Base-by-base conservation (phyloP, 345 rosid species). In the Litchi chinensis region DNA sequence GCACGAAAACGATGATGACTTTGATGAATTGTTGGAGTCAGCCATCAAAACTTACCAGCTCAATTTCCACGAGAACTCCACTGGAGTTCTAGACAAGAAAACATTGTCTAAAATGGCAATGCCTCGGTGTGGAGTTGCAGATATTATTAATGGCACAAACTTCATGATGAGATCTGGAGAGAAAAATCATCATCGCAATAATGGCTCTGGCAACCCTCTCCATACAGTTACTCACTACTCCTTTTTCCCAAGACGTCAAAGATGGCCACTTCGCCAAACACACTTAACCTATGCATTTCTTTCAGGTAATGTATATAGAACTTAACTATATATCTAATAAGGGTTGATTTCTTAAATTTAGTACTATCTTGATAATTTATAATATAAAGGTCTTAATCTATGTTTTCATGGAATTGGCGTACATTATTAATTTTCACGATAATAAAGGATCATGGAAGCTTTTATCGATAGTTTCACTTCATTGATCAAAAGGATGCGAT, bases 241-340 rank as follows among this genome's bases (percentile, higher is more conserved):
- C 5, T 59, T 59, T 16, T 16, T 16, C 24, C 10, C 24, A 2
- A 75, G 73, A 40, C 60, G 13, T 1, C 87, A 80, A 26, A 80
- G 26, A 44, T 86, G 90, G 90, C 82, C 85, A 16, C 11, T 73
- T 19, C 32, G 69, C 21, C 78, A 82, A 73, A 48, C 32, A 59
- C 56, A 28, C 6, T 83, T 89, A 41, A 79, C 85, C 39, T 85
- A 82, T 8, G 83, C 63, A 9, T 81, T 82, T 18, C 57, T 21
- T 12, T 48, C 70, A 0, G 79, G 76, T 60, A 60, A 50, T 4
- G 0, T 46, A 13, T 26, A 26, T 26, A 26, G 15, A 32, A 3
- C 2, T 32, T 46, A 46, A 4, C 10, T 26, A 26, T 26, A 26
- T 26, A 26, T 26, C 28, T 26, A 26, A 26, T 26, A 26, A 26